Percentiles rank a stretch among this genome's conserved stretches.
Evolutionary conservation across 2,329 filamentous ascomycete species (phyloP).

Genomic region (Clarireedia hainanense): DNA sequence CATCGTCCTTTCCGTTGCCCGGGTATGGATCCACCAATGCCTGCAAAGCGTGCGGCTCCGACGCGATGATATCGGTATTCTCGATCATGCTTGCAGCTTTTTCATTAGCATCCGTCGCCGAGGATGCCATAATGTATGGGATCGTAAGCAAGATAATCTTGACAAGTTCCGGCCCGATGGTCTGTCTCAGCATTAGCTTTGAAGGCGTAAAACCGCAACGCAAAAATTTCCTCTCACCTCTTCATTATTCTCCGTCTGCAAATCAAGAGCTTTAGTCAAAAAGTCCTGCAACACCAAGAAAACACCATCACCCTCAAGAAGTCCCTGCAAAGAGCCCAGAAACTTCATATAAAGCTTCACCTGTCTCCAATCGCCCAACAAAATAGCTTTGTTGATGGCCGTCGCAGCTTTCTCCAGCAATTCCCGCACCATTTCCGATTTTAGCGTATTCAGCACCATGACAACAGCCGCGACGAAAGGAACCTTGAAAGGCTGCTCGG

Average conservation of each 20-base stretch:
- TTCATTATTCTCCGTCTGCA: slow-evolving; percentile 87
- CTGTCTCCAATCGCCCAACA: slow-evolving; percentile 73
- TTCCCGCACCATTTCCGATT: slow-evolving; percentile 65
- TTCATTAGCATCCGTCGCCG: slow-evolving; percentile 60
- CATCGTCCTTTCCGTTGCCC: slow-evolving; percentile 53
- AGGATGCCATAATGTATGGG: slow-evolving; percentile 76
- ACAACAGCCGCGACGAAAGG: slow-evolving; percentile 84
- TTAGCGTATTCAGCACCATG: slow-evolving; percentile 69
- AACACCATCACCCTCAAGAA: slow-evolving; percentile 76
- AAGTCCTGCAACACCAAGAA: slow-evolving; percentile 81
- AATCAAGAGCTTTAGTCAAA: slow-evolving; percentile 83
- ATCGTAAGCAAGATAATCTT: slow-evolving; percentile 95
- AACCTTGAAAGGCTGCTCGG: slow-evolving; percentile 96
- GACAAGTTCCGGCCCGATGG: slow-evolving; percentile 75
- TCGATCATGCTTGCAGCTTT: slow-evolving; percentile 75
- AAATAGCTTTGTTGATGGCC: slow-evolving; percentile 58
- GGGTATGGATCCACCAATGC: slow-evolving; percentile 80
- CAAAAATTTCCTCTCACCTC: slow-evolving; percentile 54
- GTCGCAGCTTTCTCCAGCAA: slow-evolving; percentile 57
- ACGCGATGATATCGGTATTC: slow-evolving; percentile 91
- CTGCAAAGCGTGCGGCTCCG: slow-evolving; percentile 78
- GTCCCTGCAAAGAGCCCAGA: slow-evolving; percentile 73
- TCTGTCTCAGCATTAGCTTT: slow-evolving; percentile 33
- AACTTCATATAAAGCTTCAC: slow-evolving; percentile 89
- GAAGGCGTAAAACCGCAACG: slow-evolving; percentile 8